Conservation (phyloP, 1,284 basidiomycete genomes). For the Grifola frondosa region DNA sequence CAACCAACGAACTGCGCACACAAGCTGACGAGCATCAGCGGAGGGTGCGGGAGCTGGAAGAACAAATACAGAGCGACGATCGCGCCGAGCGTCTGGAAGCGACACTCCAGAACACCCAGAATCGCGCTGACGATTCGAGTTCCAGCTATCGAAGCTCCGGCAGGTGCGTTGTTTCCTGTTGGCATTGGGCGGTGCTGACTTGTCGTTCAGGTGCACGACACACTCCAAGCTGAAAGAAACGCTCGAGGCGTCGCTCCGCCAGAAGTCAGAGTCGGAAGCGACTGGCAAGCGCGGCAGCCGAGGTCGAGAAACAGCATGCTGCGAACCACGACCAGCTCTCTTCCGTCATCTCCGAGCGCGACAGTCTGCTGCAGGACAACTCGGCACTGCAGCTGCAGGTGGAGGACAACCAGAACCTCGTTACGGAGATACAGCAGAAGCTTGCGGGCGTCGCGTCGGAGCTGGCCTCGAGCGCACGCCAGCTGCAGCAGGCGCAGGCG, state of each 20-base stretch:
- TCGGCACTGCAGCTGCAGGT: conserved; percentile 47
- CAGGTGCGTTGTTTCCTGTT: conserved; percentile 48
- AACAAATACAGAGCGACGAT: conserved; percentile 79
- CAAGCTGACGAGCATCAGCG: conserved; percentile 55
- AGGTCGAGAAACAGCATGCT: conserved; percentile 43
- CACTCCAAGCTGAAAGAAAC: conserved; percentile 61
- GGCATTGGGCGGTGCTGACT: conserved; percentile 5
- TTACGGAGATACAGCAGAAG: conserved; percentile 56
- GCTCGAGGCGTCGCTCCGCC: conserved; percentile 46
- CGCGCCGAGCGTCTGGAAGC: conserved; percentile 69
- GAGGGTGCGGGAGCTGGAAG: conserved; percentile 67
- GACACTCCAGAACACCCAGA: conserved; percentile 72
- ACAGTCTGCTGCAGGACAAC: conserved; percentile 48
- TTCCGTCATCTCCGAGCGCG: conserved; percentile 44
- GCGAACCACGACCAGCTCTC: conserved; percentile 43
- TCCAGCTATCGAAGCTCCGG: conserved; percentile 72
- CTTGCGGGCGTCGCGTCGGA: conserved; percentile 55
- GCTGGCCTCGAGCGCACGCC: conserved; percentile 50
- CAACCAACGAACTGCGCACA: conserved; percentile 51
- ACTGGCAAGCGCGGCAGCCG: conserved; percentile 47
- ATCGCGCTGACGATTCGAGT: conserved; percentile 80
- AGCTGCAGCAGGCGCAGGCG: conserved; percentile 57
- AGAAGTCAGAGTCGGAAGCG: conserved; percentile 41
- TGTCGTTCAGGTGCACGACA: conserved; percentile 47
- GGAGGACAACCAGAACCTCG: conserved; percentile 42